Evolutionary conservation across 805 yeast species (phyloP), one percentile per base, ranked within the genome.

Genomic region (Candida sithepensis): DNA sequence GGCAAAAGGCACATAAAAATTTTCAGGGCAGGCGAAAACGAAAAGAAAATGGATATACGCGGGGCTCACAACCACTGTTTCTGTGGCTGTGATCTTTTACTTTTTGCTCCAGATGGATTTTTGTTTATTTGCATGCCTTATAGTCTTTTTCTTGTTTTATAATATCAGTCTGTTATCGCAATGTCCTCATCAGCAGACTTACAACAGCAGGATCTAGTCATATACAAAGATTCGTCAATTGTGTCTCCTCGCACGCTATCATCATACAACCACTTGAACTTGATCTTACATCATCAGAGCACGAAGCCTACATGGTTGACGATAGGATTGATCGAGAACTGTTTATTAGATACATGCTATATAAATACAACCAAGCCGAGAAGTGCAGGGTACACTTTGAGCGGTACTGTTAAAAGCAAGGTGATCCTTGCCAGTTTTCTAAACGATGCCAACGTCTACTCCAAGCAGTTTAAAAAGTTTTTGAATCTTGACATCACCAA

Each of bases 241-340:
- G 52, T 74, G 13, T 60, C 73, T 1, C 65, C 64, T 21, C 52
- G 48, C 39, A 43, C 49, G 3, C 39, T 63, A 1, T 42, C 49
- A 19, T 46, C 48, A n/a, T 30, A 50, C 53, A 58, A 55, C 40
- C 52, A 59, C 30, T 56, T 70, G 43, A 58, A 71, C 2, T 45
- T 71, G 9, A 52, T 77, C 2, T 71, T 78, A 0, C 69, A 74
- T 41, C 62, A 67, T 1, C 71, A 69, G 42, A 82, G 85, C 0
- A 82, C 86, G 0, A 73, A 79, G 23, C 81, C 91, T 2, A 62
- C 78, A 5, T 85, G 92, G 92, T 67, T 85, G 34, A 57, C 75
- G 3, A 73, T 73, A 46, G 73, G 82, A 2, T 60, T 85, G 20
- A 64, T 82, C 8, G 88, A 84, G 55, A 73, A 71, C 32, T 65